These are phyloP conservation scores for Rehmannia glutinosa DNA, from an alignment of 257 asterid genomes.

Conservation along the genomic window DNA sequence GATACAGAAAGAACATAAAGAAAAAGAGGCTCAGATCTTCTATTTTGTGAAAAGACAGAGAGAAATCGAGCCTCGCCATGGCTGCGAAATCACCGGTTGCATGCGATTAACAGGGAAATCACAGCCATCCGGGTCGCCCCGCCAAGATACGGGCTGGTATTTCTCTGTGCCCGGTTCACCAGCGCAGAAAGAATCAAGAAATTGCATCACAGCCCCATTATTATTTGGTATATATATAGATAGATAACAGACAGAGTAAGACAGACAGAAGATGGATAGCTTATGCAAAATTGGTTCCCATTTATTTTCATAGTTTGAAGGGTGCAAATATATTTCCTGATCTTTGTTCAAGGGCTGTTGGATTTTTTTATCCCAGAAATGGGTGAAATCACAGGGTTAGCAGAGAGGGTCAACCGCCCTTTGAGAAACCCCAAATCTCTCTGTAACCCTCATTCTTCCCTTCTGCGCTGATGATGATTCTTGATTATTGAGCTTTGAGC, in stretches of 20 bases:
- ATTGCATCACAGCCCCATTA: slow-evolving; percentile 31
- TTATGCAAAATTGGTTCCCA: no score
- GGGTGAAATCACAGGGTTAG: background rate
- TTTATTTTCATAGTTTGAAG: background rate
- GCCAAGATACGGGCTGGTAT: slow-evolving; percentile 28
- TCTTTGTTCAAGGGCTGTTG: background rate
- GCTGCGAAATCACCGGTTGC: slow-evolving; percentile 25
- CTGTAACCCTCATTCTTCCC: slow-evolving; percentile 11
- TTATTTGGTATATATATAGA: no score
- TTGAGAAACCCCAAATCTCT: background rate
- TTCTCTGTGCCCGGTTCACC: background rate
- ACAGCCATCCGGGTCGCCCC: slow-evolving; percentile 22
- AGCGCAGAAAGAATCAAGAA: background rate
- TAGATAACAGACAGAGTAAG: background rate
- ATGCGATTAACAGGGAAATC: background rate
- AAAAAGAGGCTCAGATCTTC: slow-evolving; percentile 31
- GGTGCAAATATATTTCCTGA: background rate
- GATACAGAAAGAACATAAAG: background rate
- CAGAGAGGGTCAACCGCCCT: slow-evolving; percentile 30
- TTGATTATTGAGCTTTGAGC: no score
- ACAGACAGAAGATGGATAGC: background rate
- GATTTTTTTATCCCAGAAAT: no score
- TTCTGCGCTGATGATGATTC: background rate
- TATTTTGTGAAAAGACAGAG: background rate
- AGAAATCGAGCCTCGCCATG: slow-evolving; percentile 27